Base-by-base conservation (phyloP, 371 early-diverging fungal species). In the Mucor plumbeus region DNA sequence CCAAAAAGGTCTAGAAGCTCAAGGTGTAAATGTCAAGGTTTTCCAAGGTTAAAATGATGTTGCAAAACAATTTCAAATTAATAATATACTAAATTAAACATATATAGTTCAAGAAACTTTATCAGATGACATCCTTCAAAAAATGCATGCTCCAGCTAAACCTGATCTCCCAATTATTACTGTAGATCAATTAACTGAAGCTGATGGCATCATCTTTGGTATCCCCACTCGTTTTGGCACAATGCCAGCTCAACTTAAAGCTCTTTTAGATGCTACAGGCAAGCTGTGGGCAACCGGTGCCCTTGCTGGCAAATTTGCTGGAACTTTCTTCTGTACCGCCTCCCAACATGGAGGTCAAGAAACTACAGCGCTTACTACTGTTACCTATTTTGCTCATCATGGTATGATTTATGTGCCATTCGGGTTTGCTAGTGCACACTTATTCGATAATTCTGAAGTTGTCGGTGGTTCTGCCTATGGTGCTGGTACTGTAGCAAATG, bases 201-300 rank as follows among this genome's bases (percentile, higher is more conserved):
- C 91, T 0, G 96, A 95, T 74, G 95, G 91, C 1, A 71, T 92
- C 68, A 67, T 95, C 21, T 91, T 95, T 70, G 95, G 95, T 55
- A 60, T 69, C 36, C 69, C 69, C 35, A 69, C 69, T 34, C 78
- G 92, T 5, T 94, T 86, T 70, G 94, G 94, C 15, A 73, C 67
- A n/a, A 69, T 89, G 14, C 89, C 94, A 0, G 90, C 94, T 15
- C 95, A 95, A 59, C 76, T 94, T 70, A 90, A 92, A 68, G 72
- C 91, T 48, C 77, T 87, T 33, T 59, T 84, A 31, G 96, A 95
- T 78, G 74, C 88, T 2, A 91, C 91, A 0, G 95, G 96, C 43
- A 73, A 76, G 55, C 75, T 94, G 15, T 95, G 94, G 94, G 80
- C 83, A 3, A 73, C 62, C 0, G 87, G 88, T 15, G 85, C 88